phyloP scores from a whole-genome alignment of 1,139 yeast genomes.

The Entelexis sorbosivorans region DNA sequence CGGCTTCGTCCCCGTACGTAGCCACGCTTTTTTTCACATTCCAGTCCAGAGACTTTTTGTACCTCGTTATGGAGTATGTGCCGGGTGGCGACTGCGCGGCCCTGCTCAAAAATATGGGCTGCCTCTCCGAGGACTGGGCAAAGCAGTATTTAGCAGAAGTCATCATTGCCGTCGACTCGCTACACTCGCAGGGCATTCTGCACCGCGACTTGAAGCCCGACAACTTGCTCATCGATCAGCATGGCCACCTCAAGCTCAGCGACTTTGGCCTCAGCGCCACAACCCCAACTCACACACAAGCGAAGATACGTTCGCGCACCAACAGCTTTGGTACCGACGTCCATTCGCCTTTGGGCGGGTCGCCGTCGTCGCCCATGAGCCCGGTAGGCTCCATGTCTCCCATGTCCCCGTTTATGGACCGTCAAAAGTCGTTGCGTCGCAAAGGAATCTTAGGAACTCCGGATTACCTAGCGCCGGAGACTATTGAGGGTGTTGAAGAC shows the following conservation, averaged over 20 bases:
- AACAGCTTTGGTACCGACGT: constrained; percentile 6
- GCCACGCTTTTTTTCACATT: constrained; percentile 83
- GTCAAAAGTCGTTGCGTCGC: not conserved
- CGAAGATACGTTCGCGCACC: constrained; percentile 7
- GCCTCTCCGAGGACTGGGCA: constrained; percentile 76
- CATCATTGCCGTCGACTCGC: constrained; percentile 76
- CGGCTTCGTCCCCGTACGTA: constrained; percentile 83
- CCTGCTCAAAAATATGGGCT: constrained; percentile 52
- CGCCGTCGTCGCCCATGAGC: not conserved
- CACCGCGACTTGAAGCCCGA: constrained; percentile 96
- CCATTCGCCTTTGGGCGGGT: not conserved
- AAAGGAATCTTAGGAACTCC: constrained; percentile 58
- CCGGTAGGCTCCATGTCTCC: not conserved
- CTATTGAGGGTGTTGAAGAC: constrained; percentile 76
- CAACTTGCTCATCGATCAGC: constrained; percentile 70
- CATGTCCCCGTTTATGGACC: not conserved
- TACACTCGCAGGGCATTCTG: constrained; percentile 79
- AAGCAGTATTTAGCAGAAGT: constrained; percentile 80
- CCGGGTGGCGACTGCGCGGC: constrained; percentile 97
- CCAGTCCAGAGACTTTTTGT: constrained; percentile 77
- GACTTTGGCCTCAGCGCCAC: constrained; percentile 66
- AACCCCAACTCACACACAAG: not conserved
- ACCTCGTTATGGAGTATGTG: constrained; percentile 89
- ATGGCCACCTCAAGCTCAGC: constrained; percentile 83
- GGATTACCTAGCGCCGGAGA: constrained; percentile 94